A percentile compares a stretch with the other conserved stretches of the same genome.
Evolutionary conservation across 1,139 yeast species (phyloP).

Genomic region (Protomyces pachydermus): DNA sequence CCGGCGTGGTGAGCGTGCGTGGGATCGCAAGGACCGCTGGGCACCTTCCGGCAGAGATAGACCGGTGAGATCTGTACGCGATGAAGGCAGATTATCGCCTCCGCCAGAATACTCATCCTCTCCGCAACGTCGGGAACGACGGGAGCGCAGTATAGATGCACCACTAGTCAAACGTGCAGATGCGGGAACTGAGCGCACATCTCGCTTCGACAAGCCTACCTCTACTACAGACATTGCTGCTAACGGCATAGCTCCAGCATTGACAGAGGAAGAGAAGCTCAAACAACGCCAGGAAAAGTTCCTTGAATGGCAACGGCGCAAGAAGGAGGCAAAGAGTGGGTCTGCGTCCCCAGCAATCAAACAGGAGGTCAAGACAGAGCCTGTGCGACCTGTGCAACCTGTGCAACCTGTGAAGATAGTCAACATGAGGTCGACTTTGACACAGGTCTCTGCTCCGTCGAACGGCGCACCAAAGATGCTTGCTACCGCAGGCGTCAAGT

Average conservation of each 20-base stretch:
- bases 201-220: not conserved
- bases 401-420: not conserved
- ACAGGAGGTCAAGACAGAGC: not conserved
- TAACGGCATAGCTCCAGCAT: not conserved
- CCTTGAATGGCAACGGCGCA: slow-evolving; percentile 43
- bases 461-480: not conserved
- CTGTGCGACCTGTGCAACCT: not conserved
- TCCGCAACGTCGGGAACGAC: not conserved
- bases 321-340: slow-evolving; percentile 35
- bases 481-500: not conserved
- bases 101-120: not conserved
- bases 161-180: not conserved
- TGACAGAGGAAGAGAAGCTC: slow-evolving; percentile 36
- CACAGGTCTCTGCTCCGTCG: not conserved
- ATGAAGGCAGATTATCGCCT: slow-evolving; percentile 1
- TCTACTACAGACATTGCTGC: not conserved
- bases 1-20: not conserved
- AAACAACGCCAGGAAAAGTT: slow-evolving; percentile 40
- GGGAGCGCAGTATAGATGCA: not conserved
- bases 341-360: not conserved
- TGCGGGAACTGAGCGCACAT: not conserved
- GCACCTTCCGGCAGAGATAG: not conserved
- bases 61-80: not conserved
- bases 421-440: not conserved
- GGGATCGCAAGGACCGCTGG: slow-evolving; percentile 1